These are phyloP conservation scores for Fusarium tricinctum DNA, from an alignment of 2,329 filamentous ascomycete species.

Conservation along the genomic window DNA sequence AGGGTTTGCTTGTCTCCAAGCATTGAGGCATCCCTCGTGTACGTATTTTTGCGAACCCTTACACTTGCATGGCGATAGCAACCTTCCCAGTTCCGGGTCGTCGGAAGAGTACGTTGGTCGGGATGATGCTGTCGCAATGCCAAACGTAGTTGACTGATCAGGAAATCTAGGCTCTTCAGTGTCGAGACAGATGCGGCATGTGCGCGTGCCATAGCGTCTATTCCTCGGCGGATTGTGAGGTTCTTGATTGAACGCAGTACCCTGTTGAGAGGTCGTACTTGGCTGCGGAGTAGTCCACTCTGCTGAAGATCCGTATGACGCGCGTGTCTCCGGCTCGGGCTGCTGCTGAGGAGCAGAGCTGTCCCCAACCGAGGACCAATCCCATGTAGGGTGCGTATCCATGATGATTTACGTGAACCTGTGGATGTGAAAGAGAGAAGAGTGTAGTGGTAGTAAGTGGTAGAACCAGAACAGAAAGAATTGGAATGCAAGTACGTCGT, in stretches of 20 bases:
- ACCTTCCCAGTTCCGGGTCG: conserved; percentile 78
- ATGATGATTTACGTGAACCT: conserved; percentile 46
- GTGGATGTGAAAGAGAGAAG: conserved; percentile 35
- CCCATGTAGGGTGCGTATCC: conserved; percentile 49
- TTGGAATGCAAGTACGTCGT: conserved; percentile 22
- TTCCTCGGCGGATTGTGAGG: conserved; percentile 29
- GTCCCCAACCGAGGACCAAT: conserved; percentile 47
- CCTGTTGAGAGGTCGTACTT: conserved; percentile 6
- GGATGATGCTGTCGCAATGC: conserved; percentile 52
- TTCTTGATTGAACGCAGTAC: conserved; percentile 16
- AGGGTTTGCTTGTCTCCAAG: conserved; percentile 84
- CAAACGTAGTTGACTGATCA: conserved; percentile 51
- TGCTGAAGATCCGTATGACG: conserved; percentile 15
- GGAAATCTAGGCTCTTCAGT: conserved; percentile 66
- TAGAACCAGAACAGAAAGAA: conserved; percentile 20
- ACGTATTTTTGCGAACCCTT: conserved; percentile 94
- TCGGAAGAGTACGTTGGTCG: conserved; percentile 76
- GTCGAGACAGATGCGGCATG: conserved; percentile 92
- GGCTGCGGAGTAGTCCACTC: conserved; percentile 22
- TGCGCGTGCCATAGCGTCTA: conserved; percentile 75
- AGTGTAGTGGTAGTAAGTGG: conserved; percentile 23
- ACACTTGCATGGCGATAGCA: conserved; percentile 93
- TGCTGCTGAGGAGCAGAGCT: conserved; percentile 23
- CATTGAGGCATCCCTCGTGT: conserved; percentile 88
- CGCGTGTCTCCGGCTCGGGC: conserved; percentile 23